These are phyloP conservation scores for Nephelium lappaceum DNA, from an alignment of 345 rosid genomes.

Conservation along the genomic window DNA sequence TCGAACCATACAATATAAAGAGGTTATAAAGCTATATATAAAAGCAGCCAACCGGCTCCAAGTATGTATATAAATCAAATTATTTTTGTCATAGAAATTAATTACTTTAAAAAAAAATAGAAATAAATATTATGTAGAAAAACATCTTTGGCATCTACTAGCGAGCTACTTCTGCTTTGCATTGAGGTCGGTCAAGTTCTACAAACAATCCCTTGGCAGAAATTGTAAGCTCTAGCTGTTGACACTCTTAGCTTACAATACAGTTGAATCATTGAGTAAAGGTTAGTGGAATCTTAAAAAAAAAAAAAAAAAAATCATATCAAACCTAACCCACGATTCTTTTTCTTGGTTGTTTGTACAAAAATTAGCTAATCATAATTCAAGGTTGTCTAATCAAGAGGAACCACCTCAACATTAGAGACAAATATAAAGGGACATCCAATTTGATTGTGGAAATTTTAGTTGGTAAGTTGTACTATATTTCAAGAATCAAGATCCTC, in stretches of 20 bases:
- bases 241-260: too few relatives aligned
- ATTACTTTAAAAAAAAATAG: too few relatives aligned
- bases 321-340: neutral
- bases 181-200: too few relatives aligned
- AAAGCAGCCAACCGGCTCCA: neutral
- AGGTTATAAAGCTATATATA: neutral
- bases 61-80: too few relatives aligned
- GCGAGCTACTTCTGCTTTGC: too few relatives aligned
- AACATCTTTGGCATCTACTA: too few relatives aligned
- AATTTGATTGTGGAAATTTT: neutral
- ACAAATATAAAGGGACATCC: neutral
- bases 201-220: too few relatives aligned
- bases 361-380: neutral
- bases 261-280: neutral
- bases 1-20: neutral
- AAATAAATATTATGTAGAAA: too few relatives aligned
- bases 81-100: too few relatives aligned
- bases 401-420: neutral
- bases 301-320: too few relatives aligned
- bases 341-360: neutral
- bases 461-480: neutral
- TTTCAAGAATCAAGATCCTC: neutral
- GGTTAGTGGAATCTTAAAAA: neutral
- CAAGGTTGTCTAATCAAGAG: neutral
- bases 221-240: too few relatives aligned